These are phyloP conservation scores for Hansenula lynferdii DNA, from an alignment of 1,139 yeast species.

Conservation along the genomic window DNA sequence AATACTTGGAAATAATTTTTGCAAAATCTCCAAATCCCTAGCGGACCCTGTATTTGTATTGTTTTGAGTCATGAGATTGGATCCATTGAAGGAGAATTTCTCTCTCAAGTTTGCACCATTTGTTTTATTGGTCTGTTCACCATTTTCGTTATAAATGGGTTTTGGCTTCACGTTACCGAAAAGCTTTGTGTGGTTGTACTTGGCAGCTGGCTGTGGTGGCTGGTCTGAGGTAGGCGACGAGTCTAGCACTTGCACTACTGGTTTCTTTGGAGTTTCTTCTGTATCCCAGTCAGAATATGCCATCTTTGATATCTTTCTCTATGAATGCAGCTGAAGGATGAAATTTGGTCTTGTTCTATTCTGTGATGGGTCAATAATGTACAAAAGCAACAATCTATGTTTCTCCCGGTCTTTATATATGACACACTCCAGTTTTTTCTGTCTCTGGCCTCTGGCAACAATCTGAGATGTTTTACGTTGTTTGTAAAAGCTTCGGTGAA, in stretches of 20 bases:
- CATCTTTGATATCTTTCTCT: background rate
- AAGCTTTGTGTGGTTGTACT: constrained; percentile 9
- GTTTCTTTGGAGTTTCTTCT: constrained; percentile 18
- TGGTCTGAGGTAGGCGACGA: constrained; percentile 34
- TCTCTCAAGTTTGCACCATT: constrained; percentile 22
- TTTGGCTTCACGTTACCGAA: constrained; percentile 13
- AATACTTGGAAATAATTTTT: constrained; percentile 41
- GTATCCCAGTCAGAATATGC: background rate
- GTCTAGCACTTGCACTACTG: constrained; percentile 39
- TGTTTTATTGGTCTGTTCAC: constrained; percentile 3
- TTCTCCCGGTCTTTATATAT: too few species aligned
- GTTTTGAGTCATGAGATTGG: constrained; percentile 15
- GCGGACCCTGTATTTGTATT: constrained; percentile 3
- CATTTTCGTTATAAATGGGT: constrained; percentile 5
- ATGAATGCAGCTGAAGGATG: too few species aligned
- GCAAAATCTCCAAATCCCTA: constrained; percentile 41
- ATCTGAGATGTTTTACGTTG: too few species aligned
- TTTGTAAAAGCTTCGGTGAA: too few species aligned
- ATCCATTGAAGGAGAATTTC: constrained; percentile 27
- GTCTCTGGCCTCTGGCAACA: too few species aligned
- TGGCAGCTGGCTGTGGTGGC: constrained; percentile 1
- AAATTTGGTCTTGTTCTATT: too few species aligned
- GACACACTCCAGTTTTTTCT: too few species aligned
- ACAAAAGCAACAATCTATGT: too few species aligned
- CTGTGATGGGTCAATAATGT: background rate